Evolutionary conservation across 2,329 filamentous ascomycete species (phyloP).

Genomic region (Didymella glomerata): DNA sequence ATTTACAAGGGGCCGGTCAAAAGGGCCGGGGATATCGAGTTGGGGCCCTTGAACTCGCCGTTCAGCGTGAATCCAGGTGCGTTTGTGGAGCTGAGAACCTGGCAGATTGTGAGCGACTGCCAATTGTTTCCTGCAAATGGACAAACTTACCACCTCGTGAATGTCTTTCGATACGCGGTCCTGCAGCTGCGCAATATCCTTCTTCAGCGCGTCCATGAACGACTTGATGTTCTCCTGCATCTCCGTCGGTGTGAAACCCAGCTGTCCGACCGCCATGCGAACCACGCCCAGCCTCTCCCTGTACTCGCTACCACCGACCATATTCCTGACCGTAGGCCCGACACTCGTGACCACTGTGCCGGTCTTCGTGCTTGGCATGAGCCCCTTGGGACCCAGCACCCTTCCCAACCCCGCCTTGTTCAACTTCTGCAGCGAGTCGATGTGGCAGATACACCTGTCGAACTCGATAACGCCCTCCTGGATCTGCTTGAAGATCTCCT

Average conservation of each 20-base stretch:
- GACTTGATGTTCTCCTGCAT: slow-evolving; percentile 83
- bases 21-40: slow-evolving; percentile 53
- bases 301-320: slow-evolving; percentile 86
- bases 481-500: slow-evolving; percentile 82
- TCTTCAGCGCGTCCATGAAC: slow-evolving; percentile 79
- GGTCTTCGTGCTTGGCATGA: slow-evolving; percentile 91
- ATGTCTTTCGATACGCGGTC: slow-evolving; percentile 76
- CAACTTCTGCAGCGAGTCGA: slow-evolving; percentile 77
- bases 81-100: slow-evolving; percentile 86
- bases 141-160: slow-evolving; percentile 67
- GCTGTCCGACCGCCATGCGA: slow-evolving; percentile 87
- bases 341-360: slow-evolving; percentile 90
- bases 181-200: slow-evolving; percentile 72
- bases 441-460: slow-evolving; percentile 87
- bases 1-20: slow-evolving; percentile 45
- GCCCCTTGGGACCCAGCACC: slow-evolving; percentile 83
- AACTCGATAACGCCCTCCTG: slow-evolving; percentile 81
- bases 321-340: slow-evolving; percentile 75
- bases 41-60: slow-evolving; percentile 72
- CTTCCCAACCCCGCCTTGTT: slow-evolving; percentile 82
- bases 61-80: slow-evolving; percentile 87
- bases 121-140: background rate
- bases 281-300: slow-evolving; percentile 86
- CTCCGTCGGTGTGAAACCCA: slow-evolving; percentile 88
- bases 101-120: slow-evolving; percentile 51